Conservation (phyloP, 768 basidiomycete genomes). For the Rhizopogon roseolus region DNA sequence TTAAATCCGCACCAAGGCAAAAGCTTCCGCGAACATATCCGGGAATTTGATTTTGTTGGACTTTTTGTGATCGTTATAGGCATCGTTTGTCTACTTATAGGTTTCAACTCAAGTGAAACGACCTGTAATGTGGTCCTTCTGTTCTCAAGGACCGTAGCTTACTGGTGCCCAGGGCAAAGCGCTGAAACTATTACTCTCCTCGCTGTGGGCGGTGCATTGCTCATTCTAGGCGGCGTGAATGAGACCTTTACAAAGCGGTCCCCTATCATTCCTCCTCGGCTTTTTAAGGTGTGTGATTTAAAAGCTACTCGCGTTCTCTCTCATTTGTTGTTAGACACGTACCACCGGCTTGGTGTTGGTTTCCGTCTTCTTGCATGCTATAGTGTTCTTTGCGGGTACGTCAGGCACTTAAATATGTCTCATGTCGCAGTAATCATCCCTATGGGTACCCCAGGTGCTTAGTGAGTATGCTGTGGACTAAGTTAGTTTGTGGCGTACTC, state of each 20-base stretch:
- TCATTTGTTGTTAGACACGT: slow-evolving; percentile 22
- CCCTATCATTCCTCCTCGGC: slow-evolving; percentile 35
- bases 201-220: slow-evolving; percentile 26
- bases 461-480: slow-evolving; percentile 10
- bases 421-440: background rate
- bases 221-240: slow-evolving; percentile 27
- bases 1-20: slow-evolving; percentile 27
- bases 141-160: background rate
- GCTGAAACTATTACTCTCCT: slow-evolving; percentile 32
- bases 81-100: slow-evolving; percentile 33
- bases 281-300: slow-evolving; percentile 27
- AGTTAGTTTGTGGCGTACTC: background rate
- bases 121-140: slow-evolving; percentile 18
- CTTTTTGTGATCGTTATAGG: slow-evolving; percentile 28
- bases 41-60: slow-evolving; percentile 37
- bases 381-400: slow-evolving; percentile 23
- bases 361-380: slow-evolving; percentile 28
- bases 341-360: slow-evolving; percentile 31
- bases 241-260: slow-evolving; percentile 28
- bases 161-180: slow-evolving; percentile 19
- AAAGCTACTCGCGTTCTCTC: background rate
- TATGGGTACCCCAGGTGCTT: slow-evolving; percentile 15
- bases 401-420: background rate
- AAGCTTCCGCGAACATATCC: slow-evolving; percentile 26
- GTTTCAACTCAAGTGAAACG: slow-evolving; percentile 31